These are phyloP conservation scores for Phytophthora podocarpi DNA, from an alignment of 352 stramenopile species.

Conservation along the genomic window DNA sequence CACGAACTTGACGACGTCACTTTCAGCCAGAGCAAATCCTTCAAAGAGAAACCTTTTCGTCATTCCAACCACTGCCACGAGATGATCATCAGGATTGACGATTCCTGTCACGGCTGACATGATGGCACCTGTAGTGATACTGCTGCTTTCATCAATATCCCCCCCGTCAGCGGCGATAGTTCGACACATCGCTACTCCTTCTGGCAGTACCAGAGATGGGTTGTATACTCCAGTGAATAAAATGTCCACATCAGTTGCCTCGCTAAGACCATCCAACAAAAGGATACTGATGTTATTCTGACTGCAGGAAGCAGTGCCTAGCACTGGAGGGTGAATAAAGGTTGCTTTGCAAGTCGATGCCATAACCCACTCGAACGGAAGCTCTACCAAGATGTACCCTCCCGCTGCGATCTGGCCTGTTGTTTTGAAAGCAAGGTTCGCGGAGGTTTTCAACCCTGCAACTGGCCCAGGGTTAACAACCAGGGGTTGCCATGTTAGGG, in stretches of 20 bases:
- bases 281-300: slow-evolving; percentile 45
- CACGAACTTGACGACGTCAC: slow-evolving; percentile 70
- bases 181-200: slow-evolving; percentile 19
- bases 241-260: slow-evolving; percentile 44
- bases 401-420: slow-evolving; percentile 42
- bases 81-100: slow-evolving; percentile 41
- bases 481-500: slow-evolving; percentile 51
- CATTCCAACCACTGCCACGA: slow-evolving; percentile 56
- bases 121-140: slow-evolving; percentile 43
- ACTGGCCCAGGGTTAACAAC: slow-evolving; percentile 55
- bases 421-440: slow-evolving; percentile 44
- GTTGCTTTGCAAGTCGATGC: slow-evolving; percentile 31
- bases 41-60: slow-evolving; percentile 57
- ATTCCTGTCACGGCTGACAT: slow-evolving; percentile 46
- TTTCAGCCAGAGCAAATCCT: slow-evolving; percentile 38
- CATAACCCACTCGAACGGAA: slow-evolving; percentile 56
- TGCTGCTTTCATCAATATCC: slow-evolving; percentile 45
- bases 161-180: slow-evolving; percentile 50
- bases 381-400: slow-evolving; percentile 41
- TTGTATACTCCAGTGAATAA: slow-evolving; percentile 52
- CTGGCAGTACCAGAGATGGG: slow-evolving; percentile 40
- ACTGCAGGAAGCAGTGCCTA: slow-evolving; percentile 28
- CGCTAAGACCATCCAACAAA: slow-evolving; percentile 42
- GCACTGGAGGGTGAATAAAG: slow-evolving; percentile 44
- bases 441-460: slow-evolving; percentile 49